phyloP scores from a whole-genome alignment of 805 yeast genomes.

The Wickerhamomyces hampshirensis region DNA sequence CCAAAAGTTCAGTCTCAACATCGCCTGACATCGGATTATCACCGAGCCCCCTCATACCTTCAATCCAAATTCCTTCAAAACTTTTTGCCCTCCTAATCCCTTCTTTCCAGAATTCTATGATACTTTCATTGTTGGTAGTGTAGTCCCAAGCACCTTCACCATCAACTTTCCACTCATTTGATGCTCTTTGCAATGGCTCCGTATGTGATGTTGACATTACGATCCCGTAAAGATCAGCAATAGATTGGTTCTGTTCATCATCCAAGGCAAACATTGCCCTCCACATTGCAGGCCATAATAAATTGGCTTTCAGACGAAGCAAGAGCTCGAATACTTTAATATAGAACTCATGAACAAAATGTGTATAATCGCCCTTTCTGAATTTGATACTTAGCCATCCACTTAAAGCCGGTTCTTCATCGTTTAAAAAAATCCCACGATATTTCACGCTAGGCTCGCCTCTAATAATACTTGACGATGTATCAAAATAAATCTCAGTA shows the following conservation, averaged over 20 bases:
- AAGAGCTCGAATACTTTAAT: constrained; percentile 8
- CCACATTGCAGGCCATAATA: constrained; percentile 14
- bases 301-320: constrained; percentile 10
- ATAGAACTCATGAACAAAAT: constrained; percentile 10
- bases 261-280: constrained; percentile 10
- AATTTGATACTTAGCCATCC: constrained; percentile 9
- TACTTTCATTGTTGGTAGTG: constrained; percentile 9
- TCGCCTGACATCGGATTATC: constrained; percentile 8
- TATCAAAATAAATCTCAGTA: constrained; percentile 3
- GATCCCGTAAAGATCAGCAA: constrained; percentile 11
- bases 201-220: constrained; percentile 14
- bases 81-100: constrained; percentile 8
- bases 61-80: constrained; percentile 11
- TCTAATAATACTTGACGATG: not conserved
- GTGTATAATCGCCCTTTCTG: constrained; percentile 8
- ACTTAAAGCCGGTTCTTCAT: constrained; percentile 11
- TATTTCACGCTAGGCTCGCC: constrained; percentile 9
- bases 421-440: constrained; percentile 12
- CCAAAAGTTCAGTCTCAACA: constrained; percentile 8
- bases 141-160: constrained; percentile 12
- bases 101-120: constrained; percentile 10
- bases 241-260: constrained; percentile 5
- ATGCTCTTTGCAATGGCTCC: constrained; percentile 11
- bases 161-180: constrained; percentile 11
- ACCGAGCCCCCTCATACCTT: constrained; percentile 13